phyloP scores from a whole-genome alignment of 768 basidiomycete genomes.

The Trametes punicea region DNA sequence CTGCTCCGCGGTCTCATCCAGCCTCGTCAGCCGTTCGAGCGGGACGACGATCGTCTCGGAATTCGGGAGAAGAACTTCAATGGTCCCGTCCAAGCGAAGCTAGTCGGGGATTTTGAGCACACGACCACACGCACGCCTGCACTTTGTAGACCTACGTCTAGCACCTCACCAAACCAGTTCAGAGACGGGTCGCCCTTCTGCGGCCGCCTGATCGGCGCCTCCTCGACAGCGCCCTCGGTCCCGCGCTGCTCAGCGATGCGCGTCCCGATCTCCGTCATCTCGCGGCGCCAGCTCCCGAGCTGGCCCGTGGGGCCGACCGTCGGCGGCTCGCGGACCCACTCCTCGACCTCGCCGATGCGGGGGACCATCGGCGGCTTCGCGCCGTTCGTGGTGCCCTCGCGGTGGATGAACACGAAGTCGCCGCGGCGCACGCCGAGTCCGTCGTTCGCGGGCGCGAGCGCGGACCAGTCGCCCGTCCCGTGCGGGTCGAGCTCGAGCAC shows the following conservation, averaged over 20 bases:
- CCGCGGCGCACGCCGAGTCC: slow-evolving; percentile 79
- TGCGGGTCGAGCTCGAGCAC: slow-evolving; percentile 88
- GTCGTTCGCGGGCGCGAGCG: slow-evolving; percentile 43
- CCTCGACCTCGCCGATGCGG: slow-evolving; percentile 78
- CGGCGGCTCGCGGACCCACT: slow-evolving; percentile 68
- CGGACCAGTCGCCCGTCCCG: slow-evolving; percentile 54
- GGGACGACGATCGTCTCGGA: slow-evolving; percentile 47
- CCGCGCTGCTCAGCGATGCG: slow-evolving; percentile 48
- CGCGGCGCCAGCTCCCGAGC: slow-evolving; percentile 67
- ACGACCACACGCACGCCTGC: not conserved
- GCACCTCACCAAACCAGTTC: slow-evolving; percentile 87
- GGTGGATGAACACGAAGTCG: slow-evolving; percentile 81
- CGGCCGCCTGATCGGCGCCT: slow-evolving; percentile 44
- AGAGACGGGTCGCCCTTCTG: slow-evolving; percentile 40
- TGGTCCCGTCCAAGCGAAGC: slow-evolving; percentile 72
- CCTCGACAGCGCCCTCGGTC: slow-evolving; percentile 34
- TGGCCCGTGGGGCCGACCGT: slow-evolving; percentile 44
- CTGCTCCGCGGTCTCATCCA: slow-evolving; percentile 82
- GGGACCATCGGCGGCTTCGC: slow-evolving; percentile 68
- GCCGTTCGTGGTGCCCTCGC: slow-evolving; percentile 68
- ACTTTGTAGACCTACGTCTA: slow-evolving; percentile 45
- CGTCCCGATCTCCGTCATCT: slow-evolving; percentile 63
- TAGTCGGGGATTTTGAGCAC: slow-evolving; percentile 28
- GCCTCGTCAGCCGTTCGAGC: slow-evolving; percentile 63
- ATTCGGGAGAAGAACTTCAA: slow-evolving; percentile 71